Percentiles rank a stretch among this genome's conserved stretches.
Evolutionary conservation across 257 asterid species (phyloP).

Genomic region (Sherardia arvensis): DNA sequence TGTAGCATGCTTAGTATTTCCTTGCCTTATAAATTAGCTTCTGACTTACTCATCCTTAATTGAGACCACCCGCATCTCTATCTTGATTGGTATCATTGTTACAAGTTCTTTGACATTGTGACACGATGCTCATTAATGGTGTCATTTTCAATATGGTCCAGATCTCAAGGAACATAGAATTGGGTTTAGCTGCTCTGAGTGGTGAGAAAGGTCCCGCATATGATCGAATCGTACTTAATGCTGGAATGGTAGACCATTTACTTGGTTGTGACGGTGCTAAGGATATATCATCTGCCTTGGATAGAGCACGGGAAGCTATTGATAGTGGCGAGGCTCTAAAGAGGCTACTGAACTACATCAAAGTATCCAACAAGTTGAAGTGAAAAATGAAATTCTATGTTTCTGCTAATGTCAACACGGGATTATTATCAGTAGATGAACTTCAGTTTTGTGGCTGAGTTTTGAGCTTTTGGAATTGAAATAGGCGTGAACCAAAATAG

Average conservation of each 20-base stretch:
- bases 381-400: not conserved
- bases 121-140: not conserved
- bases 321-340: conserved; percentile 79
- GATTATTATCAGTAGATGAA: not conserved
- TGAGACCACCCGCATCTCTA: not conserved
- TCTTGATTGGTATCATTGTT: not conserved
- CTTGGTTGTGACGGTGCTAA: conserved; percentile 91
- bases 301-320: conserved; percentile 87
- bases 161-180: conserved; percentile 71
- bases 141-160: conserved; percentile 12
- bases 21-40: not conserved
- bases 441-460: not conserved
- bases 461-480: not conserved
- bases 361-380: conserved; percentile 43
- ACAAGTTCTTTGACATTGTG: not conserved
- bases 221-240: conserved; percentile 76
- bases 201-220: conserved; percentile 90
- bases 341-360: conserved; percentile 63
- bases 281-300: conserved; percentile 55
- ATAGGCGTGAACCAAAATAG: not conserved
- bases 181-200: conserved; percentile 77
- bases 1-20: no score
- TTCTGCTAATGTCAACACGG: not conserved
- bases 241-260: conserved; percentile 91
- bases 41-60: not conserved